A percentile compares a stretch with the other conserved stretches of the same genome.
phyloP scores from a whole-genome alignment of 1,284 basidiomycete species.

The Fomitiporia mediterranea region DNA sequence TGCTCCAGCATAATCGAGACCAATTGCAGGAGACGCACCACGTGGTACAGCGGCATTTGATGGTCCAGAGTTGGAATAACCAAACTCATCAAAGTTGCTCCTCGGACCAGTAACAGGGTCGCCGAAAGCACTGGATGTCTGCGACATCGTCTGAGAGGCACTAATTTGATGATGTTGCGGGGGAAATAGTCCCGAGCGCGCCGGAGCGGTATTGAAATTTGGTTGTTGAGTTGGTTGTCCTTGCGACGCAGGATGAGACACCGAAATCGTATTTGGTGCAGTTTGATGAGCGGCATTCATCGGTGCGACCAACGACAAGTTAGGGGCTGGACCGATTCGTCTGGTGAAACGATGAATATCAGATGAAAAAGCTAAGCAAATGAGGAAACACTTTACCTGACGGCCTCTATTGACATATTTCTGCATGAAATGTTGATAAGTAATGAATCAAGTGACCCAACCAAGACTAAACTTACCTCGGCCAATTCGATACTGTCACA shows the following conservation, averaged over 20 bases:
- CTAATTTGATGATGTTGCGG: slow-evolving; percentile 4
- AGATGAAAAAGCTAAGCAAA: background rate
- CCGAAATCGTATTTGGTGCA: slow-evolving; percentile 10
- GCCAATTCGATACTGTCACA: slow-evolving; percentile 78
- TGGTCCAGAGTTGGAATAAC: background rate
- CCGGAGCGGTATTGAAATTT: slow-evolving; percentile 7
- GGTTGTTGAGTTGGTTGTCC: slow-evolving; percentile 6
- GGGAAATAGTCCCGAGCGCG: slow-evolving; percentile 17
- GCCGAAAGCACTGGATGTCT: slow-evolving; percentile 4
- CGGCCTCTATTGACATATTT: slow-evolving; percentile 58
- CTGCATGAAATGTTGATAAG: slow-evolving; percentile 33
- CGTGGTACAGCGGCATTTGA: background rate
- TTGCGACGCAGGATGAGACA: slow-evolving; percentile 2
- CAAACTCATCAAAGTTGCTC: slow-evolving; percentile 18
- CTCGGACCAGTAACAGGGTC: slow-evolving; percentile 4
- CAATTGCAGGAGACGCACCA: slow-evolving; percentile 1
- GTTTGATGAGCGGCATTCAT: background rate
- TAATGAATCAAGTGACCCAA: background rate
- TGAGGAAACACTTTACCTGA: slow-evolving; percentile 41
- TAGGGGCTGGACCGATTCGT: slow-evolving; percentile 66
- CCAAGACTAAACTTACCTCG: slow-evolving; percentile 44
- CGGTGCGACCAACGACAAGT: slow-evolving; percentile 41
- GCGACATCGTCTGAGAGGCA: slow-evolving; percentile 2
- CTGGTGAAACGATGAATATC: slow-evolving; percentile 30
- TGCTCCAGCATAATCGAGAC: background rate